These are phyloP conservation scores for Botrytis fragariae DNA, from an alignment of 2,329 filamentous ascomycete genomes.

Conservation along the genomic window DNA sequence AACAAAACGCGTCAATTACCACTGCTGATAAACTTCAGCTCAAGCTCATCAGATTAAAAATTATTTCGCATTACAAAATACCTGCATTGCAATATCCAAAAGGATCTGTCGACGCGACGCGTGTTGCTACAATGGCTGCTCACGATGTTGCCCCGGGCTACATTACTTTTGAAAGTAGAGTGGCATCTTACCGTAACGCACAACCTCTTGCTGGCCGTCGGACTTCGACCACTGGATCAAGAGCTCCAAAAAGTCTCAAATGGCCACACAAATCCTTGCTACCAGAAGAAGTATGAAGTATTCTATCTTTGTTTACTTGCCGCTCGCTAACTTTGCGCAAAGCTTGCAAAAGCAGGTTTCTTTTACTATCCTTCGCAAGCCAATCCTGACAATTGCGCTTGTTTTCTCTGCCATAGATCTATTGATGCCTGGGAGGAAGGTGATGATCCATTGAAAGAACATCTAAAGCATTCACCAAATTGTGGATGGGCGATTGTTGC, in stretches of 20 bases:
- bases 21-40: background rate
- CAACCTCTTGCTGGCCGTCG: conserved; percentile 66
- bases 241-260: conserved; percentile 54
- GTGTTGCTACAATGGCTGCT: conserved; percentile 30
- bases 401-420: conserved; percentile 80
- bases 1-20: background rate
- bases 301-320: background rate
- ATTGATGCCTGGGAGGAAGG: conserved; percentile 90
- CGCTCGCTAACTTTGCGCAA: conserved; percentile 19
- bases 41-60: background rate
- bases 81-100: no score
- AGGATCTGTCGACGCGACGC: conserved; percentile 12
- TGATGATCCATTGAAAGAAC: conserved; percentile 81
- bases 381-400: conserved; percentile 83
- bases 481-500: conserved; percentile 85
- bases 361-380: conserved; percentile 75
- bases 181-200: conserved; percentile 73
- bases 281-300: conserved; percentile 56
- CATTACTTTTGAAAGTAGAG: conserved; percentile 69
- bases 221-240: conserved; percentile 61
- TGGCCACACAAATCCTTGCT: conserved; percentile 78
- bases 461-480: conserved; percentile 74
- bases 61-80: no score
- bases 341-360: conserved; percentile 91
- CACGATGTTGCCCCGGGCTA: conserved; percentile 45